Conservation (phyloP, 768 basidiomycete genomes). For the Inosperma sp. region DNA sequence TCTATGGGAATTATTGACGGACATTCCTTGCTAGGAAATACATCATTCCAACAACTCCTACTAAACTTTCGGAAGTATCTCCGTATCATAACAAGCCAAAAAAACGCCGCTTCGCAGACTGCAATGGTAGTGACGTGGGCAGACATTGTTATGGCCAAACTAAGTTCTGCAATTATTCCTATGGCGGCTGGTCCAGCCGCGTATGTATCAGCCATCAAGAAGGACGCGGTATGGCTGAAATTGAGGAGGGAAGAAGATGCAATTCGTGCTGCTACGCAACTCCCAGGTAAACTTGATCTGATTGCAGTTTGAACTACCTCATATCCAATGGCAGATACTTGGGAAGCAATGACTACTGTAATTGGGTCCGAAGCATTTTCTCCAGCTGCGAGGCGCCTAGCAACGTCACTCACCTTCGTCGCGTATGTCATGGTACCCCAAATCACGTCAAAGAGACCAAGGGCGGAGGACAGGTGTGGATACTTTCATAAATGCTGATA, state of each 20-base stretch:
- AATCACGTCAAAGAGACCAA: slow-evolving; percentile 25
- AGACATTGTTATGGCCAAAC: slow-evolving; percentile 52
- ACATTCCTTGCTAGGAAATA: slow-evolving; percentile 22
- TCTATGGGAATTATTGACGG: background rate
- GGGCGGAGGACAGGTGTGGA: slow-evolving; percentile 19
- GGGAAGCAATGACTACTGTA: slow-evolving; percentile 42
- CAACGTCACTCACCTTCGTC: slow-evolving; percentile 51
- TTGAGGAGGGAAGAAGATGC: slow-evolving; percentile 46
- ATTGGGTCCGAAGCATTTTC: slow-evolving; percentile 50
- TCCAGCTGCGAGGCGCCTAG: slow-evolving; percentile 56
- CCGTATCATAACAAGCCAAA: slow-evolving; percentile 35
- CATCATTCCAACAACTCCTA: slow-evolving; percentile 34
- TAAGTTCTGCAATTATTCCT: slow-evolving; percentile 36
- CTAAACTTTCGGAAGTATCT: slow-evolving; percentile 52
- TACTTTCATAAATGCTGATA: background rate
- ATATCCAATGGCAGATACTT: slow-evolving; percentile 41
- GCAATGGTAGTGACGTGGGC: slow-evolving; percentile 56
- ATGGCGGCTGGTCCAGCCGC: slow-evolving; percentile 16
- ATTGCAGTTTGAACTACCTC: background rate
- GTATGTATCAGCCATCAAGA: background rate
- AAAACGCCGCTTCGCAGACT: slow-evolving; percentile 16
- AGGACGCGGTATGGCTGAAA: slow-evolving; percentile 25
- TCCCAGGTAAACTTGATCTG: slow-evolving; percentile 48
- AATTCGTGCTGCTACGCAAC: slow-evolving; percentile 56
- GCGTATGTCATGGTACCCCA: slow-evolving; percentile 49